Evolutionary conservation across 306 rosid species (phyloP).

Genomic region (Corylus heterophylla): DNA sequence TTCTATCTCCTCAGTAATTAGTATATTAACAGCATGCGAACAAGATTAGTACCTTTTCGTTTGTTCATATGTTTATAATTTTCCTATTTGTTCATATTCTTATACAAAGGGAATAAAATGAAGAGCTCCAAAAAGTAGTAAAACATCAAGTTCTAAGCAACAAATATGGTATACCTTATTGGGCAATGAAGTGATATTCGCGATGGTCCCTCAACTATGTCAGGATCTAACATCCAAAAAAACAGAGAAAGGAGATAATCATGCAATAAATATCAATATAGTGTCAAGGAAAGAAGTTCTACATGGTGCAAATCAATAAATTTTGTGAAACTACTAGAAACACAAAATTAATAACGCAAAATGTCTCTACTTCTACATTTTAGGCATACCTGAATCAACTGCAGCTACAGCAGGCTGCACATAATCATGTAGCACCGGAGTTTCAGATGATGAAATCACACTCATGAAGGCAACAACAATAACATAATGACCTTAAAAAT

Average conservation of each 20-base stretch:
- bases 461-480: slow-evolving; percentile 75
- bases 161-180: slow-evolving; percentile 68
- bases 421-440: slow-evolving; percentile 62
- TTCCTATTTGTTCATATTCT: neutral
- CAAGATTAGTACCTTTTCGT: neutral
- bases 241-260: neutral
- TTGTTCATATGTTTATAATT: neutral
- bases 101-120: neutral
- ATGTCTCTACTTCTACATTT: slow-evolving; percentile 4
- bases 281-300: neutral
- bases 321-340: slow-evolving; percentile 4
- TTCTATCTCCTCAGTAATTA: neutral
- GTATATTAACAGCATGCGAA: neutral
- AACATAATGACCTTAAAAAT: slow-evolving; percentile 68
- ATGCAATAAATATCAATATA: slow-evolving; percentile 13
- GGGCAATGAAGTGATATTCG: slow-evolving; percentile 94
- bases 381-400: slow-evolving; percentile 59
- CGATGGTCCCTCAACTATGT: slow-evolving; percentile 85
- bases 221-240: slow-evolving; percentile 52
- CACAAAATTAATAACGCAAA: neutral
- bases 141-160: slow-evolving; percentile 24
- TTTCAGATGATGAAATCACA: slow-evolving; percentile 37
- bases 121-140: neutral
- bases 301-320: neutral
- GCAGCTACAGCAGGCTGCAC: slow-evolving; percentile 52